Conservation (phyloP, 306 rosid species). For the Quercus glauca region DNA sequence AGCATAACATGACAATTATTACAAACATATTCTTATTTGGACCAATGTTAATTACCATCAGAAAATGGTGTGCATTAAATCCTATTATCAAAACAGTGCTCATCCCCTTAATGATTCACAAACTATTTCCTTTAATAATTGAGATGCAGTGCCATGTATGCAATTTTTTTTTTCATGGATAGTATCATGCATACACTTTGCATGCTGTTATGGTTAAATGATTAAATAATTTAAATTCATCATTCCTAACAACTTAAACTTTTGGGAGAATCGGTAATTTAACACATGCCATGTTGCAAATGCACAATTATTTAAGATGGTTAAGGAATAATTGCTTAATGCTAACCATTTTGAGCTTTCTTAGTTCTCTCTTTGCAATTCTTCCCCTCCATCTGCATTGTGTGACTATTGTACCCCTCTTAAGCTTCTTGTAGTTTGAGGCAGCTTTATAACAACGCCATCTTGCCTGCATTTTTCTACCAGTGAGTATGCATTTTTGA, state of each 20-base stretch:
- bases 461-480: slow-evolving; percentile 57
- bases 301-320: neutral
- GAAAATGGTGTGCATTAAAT: neutral
- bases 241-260: too few relatives aligned
- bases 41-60: neutral
- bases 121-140: neutral
- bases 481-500: slow-evolving; percentile 20
- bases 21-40: neutral
- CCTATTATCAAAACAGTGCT: neutral
- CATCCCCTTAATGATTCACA: neutral
- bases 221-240: neutral
- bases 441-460: slow-evolving; percentile 83
- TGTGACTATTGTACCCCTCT: slow-evolving; percentile 66
- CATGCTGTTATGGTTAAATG: too few relatives aligned
- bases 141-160: neutral
- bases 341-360: slow-evolving; percentile 89
- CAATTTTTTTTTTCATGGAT: neutral
- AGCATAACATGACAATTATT: neutral
- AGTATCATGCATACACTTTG: neutral
- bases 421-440: slow-evolving; percentile 67
- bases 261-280: too few relatives aligned
- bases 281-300: neutral
- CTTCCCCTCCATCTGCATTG: slow-evolving; percentile 90
- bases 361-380: slow-evolving; percentile 72
- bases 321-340: neutral